Evolutionary conservation across 306 rosid species (phyloP).

Genomic region (Aeschynomene evenia): DNA sequence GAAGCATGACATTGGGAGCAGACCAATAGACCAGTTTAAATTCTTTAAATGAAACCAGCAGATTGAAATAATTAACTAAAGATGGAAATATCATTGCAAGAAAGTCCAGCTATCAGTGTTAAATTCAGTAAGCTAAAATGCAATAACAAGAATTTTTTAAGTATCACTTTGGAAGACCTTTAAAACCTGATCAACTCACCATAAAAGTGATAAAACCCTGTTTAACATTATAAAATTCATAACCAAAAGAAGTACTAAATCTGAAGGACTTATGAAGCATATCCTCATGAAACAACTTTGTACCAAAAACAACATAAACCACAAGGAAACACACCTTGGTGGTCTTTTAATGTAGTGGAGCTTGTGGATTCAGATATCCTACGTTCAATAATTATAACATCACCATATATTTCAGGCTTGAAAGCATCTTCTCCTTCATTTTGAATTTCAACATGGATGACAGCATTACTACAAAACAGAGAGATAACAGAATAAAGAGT

Average conservation of each 20-base stretch:
- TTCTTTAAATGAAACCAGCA: not conserved
- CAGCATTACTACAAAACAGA: conserved; percentile 64
- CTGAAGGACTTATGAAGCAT: not conserved
- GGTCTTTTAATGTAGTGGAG: conserved; percentile 62
- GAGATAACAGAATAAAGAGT: conserved; percentile 25
- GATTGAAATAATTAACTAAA: not conserved
- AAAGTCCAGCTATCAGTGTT: conserved; percentile 10
- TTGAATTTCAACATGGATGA: conserved; percentile 69
- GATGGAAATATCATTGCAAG: not conserved
- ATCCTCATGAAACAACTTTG: conserved; percentile 1
- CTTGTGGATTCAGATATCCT: conserved; percentile 63
- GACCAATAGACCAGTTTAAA: not conserved
- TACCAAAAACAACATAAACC: not conserved
- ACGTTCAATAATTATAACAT: conserved; percentile 66
- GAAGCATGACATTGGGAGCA: not conserved
- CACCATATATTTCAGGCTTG: conserved; percentile 71
- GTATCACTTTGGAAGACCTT: not conserved
- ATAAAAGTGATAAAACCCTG: not conserved
- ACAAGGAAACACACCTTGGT: conserved; percentile 52
- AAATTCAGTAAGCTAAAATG: not conserved
- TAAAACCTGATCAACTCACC: not conserved
- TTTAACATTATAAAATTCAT: not conserved
- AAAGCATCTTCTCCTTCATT: conserved; percentile 93
- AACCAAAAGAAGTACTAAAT: not conserved
- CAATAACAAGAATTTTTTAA: not conserved